Evolutionary conservation across 2,329 filamentous ascomycete genomes (phyloP).

Genomic region (Nannizziopsis barbatae): DNA sequence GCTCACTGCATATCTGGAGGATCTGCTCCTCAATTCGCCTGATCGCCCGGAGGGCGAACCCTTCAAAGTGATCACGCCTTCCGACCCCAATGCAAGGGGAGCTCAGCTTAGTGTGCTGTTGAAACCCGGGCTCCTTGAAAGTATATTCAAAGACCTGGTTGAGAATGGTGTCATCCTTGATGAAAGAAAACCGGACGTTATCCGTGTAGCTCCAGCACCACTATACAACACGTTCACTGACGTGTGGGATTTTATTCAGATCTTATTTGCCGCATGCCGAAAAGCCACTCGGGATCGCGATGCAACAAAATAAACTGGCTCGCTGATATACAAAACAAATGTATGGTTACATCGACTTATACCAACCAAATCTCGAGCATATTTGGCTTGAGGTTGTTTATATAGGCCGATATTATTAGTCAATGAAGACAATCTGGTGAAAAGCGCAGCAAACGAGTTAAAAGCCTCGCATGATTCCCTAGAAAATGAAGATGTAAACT

Average conservation of each 20-base stretch:
- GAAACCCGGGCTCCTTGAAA: conserved; percentile 57
- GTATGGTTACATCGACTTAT: no score
- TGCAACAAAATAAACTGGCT: neutral
- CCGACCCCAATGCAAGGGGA: conserved; percentile 56
- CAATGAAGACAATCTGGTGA: no score
- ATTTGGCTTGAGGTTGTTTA: no score
- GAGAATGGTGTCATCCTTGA: conserved; percentile 64
- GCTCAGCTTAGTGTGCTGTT: conserved; percentile 69
- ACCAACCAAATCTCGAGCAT: no score
- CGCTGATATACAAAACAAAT: neutral
- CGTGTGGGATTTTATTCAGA: conserved; percentile 49
- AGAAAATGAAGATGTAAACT: no score
- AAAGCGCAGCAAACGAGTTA: no score
- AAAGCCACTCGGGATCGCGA: conserved; percentile 19
- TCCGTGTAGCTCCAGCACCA: conserved; percentile 71
- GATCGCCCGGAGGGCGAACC: conserved; percentile 27
- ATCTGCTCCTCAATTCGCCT: conserved; percentile 42
- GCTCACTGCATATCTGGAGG: conserved; percentile 66
- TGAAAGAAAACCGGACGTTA: conserved; percentile 73
- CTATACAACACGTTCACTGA: conserved; percentile 74
- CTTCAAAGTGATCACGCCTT: conserved; percentile 58
- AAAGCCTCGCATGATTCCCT: no score
- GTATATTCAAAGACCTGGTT: conserved; percentile 52
- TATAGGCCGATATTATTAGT: no score
- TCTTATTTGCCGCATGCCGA: conserved; percentile 42